Evolutionary conservation across 1,139 yeast genomes (phyloP).

Genomic region (Hyphopichia wangnamkhiaoensis): DNA sequence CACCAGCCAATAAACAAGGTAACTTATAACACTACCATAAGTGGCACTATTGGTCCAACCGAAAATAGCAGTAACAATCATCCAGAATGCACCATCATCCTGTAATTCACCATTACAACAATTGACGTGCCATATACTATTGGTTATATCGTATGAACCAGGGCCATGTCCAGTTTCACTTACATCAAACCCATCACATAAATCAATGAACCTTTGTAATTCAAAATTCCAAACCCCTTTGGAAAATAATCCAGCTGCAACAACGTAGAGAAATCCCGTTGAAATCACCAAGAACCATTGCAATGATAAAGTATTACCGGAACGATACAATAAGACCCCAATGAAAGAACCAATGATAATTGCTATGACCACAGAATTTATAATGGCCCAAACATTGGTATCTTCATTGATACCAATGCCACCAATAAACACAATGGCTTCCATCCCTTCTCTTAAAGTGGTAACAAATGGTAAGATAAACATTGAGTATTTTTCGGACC

Average conservation of each 20-base stretch:
- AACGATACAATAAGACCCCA: slow-evolving; percentile 41
- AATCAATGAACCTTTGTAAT: slow-evolving; percentile 39
- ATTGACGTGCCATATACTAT: slow-evolving; percentile 49
- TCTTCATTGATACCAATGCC: slow-evolving; percentile 49
- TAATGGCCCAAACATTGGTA: slow-evolving; percentile 34
- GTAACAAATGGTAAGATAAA: slow-evolving; percentile 47
- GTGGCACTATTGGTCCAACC: slow-evolving; percentile 56
- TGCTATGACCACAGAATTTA: slow-evolving; percentile 32
- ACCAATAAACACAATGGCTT: slow-evolving; percentile 49
- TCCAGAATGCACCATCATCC: slow-evolving; percentile 48
- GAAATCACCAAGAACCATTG: slow-evolving; percentile 42
- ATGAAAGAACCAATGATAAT: slow-evolving; percentile 32
- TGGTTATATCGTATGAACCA: slow-evolving; percentile 43
- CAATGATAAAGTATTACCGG: slow-evolving; percentile 43
- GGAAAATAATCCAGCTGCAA: slow-evolving; percentile 48
- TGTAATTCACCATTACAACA: slow-evolving; percentile 48
- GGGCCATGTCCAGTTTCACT: slow-evolving; percentile 53
- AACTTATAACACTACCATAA: slow-evolving; percentile 44
- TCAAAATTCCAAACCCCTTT: slow-evolving; percentile 51
- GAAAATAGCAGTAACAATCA: slow-evolving; percentile 45
- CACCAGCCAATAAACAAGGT: slow-evolving; percentile 39
- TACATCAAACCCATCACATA: slow-evolving; percentile 47
- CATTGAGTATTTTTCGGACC: slow-evolving; percentile 40
- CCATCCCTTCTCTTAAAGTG: slow-evolving; percentile 50
- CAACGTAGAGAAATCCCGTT: slow-evolving; percentile 44